Evolutionary conservation across 768 basidiomycete species (phyloP), one percentile per base, ranked within the genome.

Genomic region (Leccinum boreale): DNA sequence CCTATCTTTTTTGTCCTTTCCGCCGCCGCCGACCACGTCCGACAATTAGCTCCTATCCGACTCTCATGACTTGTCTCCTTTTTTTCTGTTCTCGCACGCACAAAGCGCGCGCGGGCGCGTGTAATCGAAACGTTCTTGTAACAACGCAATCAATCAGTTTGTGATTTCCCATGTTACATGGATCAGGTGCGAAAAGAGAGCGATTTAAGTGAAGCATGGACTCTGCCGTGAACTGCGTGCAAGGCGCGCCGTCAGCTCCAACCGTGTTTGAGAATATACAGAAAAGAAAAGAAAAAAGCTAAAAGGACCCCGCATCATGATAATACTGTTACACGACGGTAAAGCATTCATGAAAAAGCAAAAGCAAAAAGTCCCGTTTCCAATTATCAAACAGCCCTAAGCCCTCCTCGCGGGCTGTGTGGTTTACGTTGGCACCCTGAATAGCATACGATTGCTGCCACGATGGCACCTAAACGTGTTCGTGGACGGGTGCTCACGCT

Each of bases 381-480:
- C 58, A 66, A 64, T 63, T 53, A 54, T 57, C 56, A 26, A 62
- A 60, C 61, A 62, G 65, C 67, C 67, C 65, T 59, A 5, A 58
- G 45, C 67, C 58, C 67, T 50, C 59, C 57, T 54, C 56, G 19
- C 29, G 52, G 62, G 68, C 68, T 70, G 67, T 70, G 67, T 69
- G 63, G 58, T 60, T 69, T 69, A 69, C 67, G 67, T 69, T 58
- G 61, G 3, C 52, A 68, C 63, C 68, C 67, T 70, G 58, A 61
- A 62, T 52, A 58, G 65, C 67, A 67, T 50, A 45, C 55, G 19
- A 53, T 51, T 39, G 51, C 53, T 62, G 60, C 64, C 68, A 61
- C 56, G 66, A 59, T 63, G 62, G 36, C 47, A 52, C 31, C 26
- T 50, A 35, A 70, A 64, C 68, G 69, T 68, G 64, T 61, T 36